These are phyloP conservation scores for Solanum gandarillasii DNA, from an alignment of 257 asterid species.

Conservation along the genomic window DNA sequence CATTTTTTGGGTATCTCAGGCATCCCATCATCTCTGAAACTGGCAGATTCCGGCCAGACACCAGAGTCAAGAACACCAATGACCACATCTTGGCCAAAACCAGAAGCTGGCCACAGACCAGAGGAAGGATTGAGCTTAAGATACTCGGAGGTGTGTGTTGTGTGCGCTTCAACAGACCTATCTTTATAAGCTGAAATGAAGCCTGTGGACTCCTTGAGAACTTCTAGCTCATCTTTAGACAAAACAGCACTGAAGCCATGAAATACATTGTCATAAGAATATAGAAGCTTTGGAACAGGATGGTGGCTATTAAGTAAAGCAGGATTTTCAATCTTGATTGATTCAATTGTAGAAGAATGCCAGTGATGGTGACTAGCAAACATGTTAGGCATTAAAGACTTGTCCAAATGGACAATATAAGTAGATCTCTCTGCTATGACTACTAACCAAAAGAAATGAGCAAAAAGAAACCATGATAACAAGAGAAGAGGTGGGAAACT, in stretches of 20 bases:
- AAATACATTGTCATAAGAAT: background rate
- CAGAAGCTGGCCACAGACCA: conserved; percentile 8
- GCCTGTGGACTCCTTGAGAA: background rate
- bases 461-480: background rate
- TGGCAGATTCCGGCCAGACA: background rate
- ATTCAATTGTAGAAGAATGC: background rate
- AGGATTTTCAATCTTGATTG: background rate
- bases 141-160: background rate
- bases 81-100: background rate
- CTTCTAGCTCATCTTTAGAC: background rate
- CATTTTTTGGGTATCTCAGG: background rate
- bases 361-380: background rate
- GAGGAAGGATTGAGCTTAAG: background rate
- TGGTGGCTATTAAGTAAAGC: background rate
- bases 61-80: conserved; percentile 5
- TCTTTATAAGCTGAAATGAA: conserved; percentile 2
- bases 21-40: conserved; percentile 1
- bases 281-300: background rate
- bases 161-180: background rate
- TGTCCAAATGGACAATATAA: conserved; percentile 4
- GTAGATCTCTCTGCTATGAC: background rate
- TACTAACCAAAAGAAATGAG: background rate
- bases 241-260: conserved; percentile 6
- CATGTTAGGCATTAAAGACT: background rate
- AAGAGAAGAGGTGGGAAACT: background rate